Conservation (phyloP, 768 basidiomycete genomes). For the Auricularia heimuer region DNA sequence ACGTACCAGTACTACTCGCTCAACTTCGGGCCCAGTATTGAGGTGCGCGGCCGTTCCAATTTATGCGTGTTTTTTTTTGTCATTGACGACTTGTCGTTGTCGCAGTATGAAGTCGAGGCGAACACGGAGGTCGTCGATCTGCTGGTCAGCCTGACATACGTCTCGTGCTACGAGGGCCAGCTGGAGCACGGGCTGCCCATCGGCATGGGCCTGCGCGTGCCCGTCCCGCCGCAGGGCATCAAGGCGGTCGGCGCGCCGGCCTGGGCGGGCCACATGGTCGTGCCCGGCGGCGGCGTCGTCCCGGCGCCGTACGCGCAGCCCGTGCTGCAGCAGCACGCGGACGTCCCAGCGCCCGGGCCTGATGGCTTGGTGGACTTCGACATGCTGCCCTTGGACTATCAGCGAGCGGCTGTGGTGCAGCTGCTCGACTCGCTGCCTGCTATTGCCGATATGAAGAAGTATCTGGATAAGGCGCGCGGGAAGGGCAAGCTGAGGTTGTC, state of each 20-base stretch:
- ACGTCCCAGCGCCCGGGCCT: conserved; percentile 3
- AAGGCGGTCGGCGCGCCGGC: background rate
- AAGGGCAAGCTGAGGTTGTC: conserved; percentile 44
- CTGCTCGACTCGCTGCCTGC: conserved; percentile 41
- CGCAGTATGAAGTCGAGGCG: conserved; percentile 58
- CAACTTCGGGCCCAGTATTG: conserved; percentile 56
- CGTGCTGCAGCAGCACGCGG: background rate
- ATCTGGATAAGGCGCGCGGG: conserved; percentile 43
- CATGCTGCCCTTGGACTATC: conserved; percentile 29
- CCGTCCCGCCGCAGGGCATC: conserved; percentile 19
- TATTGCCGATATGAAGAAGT: conserved; percentile 44
- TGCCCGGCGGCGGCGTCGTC: background rate
- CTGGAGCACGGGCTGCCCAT: conserved; percentile 50
- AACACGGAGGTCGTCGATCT: conserved; percentile 59
- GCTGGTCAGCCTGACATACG: conserved; percentile 52
- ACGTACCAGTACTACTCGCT: conserved; percentile 59
- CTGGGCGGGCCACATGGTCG: conserved; percentile 8
- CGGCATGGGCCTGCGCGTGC: conserved; percentile 51
- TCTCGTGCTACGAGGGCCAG: conserved; percentile 41
- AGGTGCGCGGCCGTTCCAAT: conserved; percentile 29
- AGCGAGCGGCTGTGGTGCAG: conserved; percentile 34
- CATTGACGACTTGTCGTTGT: background rate
- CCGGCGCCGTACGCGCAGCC: no score
- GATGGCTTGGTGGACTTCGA: conserved; percentile 48
- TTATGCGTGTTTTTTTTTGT: background rate